Base-by-base conservation (phyloP, 2,329 filamentous ascomycete species). In the Cladosporium colombiae region DNA sequence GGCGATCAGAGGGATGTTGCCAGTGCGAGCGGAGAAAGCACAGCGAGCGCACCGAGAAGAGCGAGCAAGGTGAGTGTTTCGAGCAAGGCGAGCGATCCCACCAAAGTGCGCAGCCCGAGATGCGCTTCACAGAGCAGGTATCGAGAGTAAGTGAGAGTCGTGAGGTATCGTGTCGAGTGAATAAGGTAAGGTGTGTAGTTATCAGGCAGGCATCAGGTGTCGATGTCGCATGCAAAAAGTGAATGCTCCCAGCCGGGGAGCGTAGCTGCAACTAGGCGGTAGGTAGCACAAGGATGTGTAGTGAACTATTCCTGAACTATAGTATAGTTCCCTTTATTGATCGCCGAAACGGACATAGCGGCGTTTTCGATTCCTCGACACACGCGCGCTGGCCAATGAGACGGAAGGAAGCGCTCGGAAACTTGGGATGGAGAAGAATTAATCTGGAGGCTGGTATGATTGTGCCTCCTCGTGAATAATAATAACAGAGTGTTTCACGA, bases 301-400 rank as follows among this genome's bases (percentile, higher is more conserved):
- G 37, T 23, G 40, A 46, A 46, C n/a, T 46, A 46, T 31, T 33
- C 33, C 33, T 33, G 27, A 14, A 29, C 16, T 21, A 3, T 31
- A 21, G 16, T 33, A 21, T 29, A 29, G 25, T 55, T 44, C 40
- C 27, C 58, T 61, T 61, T 61, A 29, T 61, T 60, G 57, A 49
- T 49, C 25, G 57, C 57, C 37, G 52, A 29, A 55, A 31, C 49
- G 60, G 60, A 62, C 53, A 62, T 62, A 62, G 60, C 60, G 60
- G 60, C 60, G 60, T 62, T 62, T 62, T 37, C 37, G 46, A 13
- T 18, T 35, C 31, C 27, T 31, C n/a, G 35, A 37, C 27, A 40
- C 35, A 4, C 13, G 33, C 40, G 40, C n/a, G 7, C 40, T 13
- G 40, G 40, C 40, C 40, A 46, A 46, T 21, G 5, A 23, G n/a